Percentiles rank a stretch among this genome's conserved stretches.
These are phyloP conservation scores for Oryza meridionalis DNA, from an alignment of 176 grass and related monocot genomes.

Conservation along the genomic window DNA sequence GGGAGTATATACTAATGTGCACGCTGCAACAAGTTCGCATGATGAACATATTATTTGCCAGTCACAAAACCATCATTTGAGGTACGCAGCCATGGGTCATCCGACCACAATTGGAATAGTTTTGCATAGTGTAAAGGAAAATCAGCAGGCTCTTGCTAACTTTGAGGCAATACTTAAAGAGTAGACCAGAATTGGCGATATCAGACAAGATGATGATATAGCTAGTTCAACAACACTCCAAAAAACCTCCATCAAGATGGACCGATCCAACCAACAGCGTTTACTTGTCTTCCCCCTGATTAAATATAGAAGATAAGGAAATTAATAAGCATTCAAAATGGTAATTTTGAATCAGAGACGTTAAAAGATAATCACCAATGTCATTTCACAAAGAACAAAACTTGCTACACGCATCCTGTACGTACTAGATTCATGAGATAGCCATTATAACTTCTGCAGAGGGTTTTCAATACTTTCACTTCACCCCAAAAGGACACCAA, in stretches of 20 bases:
- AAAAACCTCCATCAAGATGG: constrained; percentile 48
- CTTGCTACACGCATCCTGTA: background rate
- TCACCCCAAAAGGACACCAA: background rate
- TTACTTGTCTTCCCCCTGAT: constrained; percentile 52
- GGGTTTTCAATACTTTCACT: background rate
- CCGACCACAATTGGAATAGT: constrained; percentile 42
- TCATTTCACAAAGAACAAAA: background rate
- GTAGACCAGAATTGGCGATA: constrained; percentile 36
- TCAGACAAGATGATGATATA: constrained; percentile 26
- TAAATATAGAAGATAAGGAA: background rate
- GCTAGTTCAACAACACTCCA: constrained; percentile 42
- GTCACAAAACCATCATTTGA: constrained; percentile 30
- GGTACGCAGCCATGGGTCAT: constrained; percentile 17
- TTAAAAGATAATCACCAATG: background rate
- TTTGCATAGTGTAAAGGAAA: constrained; percentile 47
- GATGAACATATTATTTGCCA: constrained; percentile 48
- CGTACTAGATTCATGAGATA: background rate
- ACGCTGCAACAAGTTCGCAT: constrained; percentile 33
- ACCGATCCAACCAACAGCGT: background rate
- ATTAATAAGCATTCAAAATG: background rate
- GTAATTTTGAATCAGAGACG: background rate
- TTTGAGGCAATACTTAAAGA: constrained; percentile 35
- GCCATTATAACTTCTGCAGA: background rate
- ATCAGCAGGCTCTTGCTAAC: constrained; percentile 41
- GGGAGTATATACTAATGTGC: background rate